phyloP scores from a whole-genome alignment of 2,329 filamentous ascomycete genomes.

The Hypoxylon sp. region DNA sequence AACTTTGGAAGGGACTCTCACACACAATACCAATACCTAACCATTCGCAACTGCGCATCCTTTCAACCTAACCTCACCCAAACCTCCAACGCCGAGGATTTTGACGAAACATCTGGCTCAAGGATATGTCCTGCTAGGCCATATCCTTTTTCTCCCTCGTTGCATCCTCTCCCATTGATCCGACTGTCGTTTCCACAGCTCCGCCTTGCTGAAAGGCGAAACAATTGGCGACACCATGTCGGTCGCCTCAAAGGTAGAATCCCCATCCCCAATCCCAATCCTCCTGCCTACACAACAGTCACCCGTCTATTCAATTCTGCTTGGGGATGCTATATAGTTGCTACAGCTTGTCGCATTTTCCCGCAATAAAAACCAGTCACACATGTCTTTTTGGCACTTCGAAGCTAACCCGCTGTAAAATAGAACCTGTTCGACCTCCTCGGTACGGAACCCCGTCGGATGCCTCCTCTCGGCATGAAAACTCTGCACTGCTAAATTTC shows the following conservation, averaged over 20 bases:
- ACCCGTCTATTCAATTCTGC: not conserved
- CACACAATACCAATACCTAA: slow-evolving; percentile 23
- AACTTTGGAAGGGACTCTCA: slow-evolving; percentile 3
- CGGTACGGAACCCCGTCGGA: slow-evolving; percentile 71
- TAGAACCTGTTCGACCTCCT: slow-evolving; percentile 99
- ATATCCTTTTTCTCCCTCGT: slow-evolving; percentile 49
- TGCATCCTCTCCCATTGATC: slow-evolving; percentile 44
- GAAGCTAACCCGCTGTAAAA: slow-evolving; percentile 45
- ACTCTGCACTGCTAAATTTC: slow-evolving; percentile 31
- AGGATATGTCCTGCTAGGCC: slow-evolving; percentile 54
- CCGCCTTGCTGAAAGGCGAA: slow-evolving; percentile 65
- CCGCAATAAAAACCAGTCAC: slow-evolving; percentile 10
- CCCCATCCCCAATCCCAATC: slow-evolving; percentile 7
- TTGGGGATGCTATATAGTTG: not conserved
- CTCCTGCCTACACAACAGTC: slow-evolving; percentile 4
- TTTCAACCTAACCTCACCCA: slow-evolving; percentile 29
- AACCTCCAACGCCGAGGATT: slow-evolving; percentile 33
- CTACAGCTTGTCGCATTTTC: slow-evolving; percentile 6
- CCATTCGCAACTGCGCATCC: slow-evolving; percentile 1
- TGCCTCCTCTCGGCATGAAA: slow-evolving; percentile 42
- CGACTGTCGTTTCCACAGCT: slow-evolving; percentile 52
- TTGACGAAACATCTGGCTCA: slow-evolving; percentile 35
- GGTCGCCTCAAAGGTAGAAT: slow-evolving; percentile 70
- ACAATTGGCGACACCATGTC: slow-evolving; percentile 69
- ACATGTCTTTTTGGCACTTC: slow-evolving; percentile 17